These are phyloP conservation scores for Albatrellus ellisii DNA, from an alignment of 768 basidiomycete genomes.

Conservation along the genomic window DNA sequence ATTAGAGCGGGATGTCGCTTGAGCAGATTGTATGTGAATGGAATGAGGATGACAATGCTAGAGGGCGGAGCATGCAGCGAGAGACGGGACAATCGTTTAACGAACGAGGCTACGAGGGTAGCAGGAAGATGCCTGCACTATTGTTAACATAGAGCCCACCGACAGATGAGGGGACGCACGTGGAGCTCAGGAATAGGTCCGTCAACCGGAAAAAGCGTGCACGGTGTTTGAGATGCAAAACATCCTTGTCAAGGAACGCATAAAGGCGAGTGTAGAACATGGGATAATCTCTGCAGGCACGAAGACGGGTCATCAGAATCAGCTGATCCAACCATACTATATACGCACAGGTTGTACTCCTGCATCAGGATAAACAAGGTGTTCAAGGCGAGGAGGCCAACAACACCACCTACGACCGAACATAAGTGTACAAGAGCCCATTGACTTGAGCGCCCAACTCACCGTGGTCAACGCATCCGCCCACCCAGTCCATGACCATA, in stretches of 20 bases:
- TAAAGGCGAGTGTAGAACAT: slow-evolving; percentile 91
- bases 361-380: slow-evolving; percentile 84
- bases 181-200: slow-evolving; percentile 84
- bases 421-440: background rate
- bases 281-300: slow-evolving; percentile 76
- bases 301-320: background rate
- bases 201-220: slow-evolving; percentile 90
- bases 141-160: background rate
- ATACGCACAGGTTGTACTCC: slow-evolving; percentile 80
- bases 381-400: slow-evolving; percentile 84
- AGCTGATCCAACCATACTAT: background rate
- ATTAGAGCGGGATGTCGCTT: slow-evolving; percentile 87
- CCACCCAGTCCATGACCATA: slow-evolving; percentile 87
- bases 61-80: slow-evolving; percentile 81
- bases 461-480: slow-evolving; percentile 75
- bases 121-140: slow-evolving; percentile 69
- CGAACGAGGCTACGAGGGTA: slow-evolving; percentile 85
- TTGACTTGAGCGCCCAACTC: slow-evolving; percentile 15
- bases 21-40: slow-evolving; percentile 89
- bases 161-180: slow-evolving; percentile 37
- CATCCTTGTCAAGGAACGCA: slow-evolving; percentile 73
- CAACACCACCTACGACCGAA: slow-evolving; percentile 47
- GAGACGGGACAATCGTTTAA: slow-evolving; percentile 81
- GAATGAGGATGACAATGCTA: slow-evolving; percentile 81
- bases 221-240: slow-evolving; percentile 86